Conservation (phyloP, 768 basidiomycete species). For the Psilocybe azurescens region DNA sequence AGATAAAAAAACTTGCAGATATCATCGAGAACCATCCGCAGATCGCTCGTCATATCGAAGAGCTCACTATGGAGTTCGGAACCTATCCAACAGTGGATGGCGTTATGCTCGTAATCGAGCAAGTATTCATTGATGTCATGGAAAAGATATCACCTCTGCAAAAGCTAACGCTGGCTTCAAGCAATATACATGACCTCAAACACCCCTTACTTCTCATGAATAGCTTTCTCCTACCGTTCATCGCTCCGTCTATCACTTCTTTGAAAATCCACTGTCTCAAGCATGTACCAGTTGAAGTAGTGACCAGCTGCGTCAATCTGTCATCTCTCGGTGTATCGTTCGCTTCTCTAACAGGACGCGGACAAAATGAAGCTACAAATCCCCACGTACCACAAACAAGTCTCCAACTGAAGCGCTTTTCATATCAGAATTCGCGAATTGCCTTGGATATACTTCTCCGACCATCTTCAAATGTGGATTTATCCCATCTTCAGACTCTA, state of each 20-base stretch:
- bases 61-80: not conserved
- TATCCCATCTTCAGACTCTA: not conserved
- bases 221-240: not conserved
- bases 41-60: not conserved
- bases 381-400: too few relatives aligned
- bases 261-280: not conserved
- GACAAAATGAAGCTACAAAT: too few relatives aligned
- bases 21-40: not conserved
- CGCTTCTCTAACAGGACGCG: not conserved
- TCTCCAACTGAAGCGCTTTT: not conserved
- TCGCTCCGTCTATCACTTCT: not conserved
- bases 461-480: not conserved
- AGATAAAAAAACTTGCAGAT: not conserved
- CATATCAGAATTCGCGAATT: not conserved
- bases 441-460: not conserved
- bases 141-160: not conserved
- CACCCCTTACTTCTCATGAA: not conserved
- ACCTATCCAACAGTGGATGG: too few relatives aligned
- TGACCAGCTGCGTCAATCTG: not conserved
- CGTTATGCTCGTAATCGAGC: too few relatives aligned
- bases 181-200: not conserved
- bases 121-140: not conserved
- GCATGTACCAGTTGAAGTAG: not conserved
- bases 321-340: not conserved
- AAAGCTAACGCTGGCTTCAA: not conserved